These are phyloP conservation scores for Elongisporangium senticosum DNA, from an alignment of 352 stramenopile genomes.

Conservation along the genomic window DNA sequence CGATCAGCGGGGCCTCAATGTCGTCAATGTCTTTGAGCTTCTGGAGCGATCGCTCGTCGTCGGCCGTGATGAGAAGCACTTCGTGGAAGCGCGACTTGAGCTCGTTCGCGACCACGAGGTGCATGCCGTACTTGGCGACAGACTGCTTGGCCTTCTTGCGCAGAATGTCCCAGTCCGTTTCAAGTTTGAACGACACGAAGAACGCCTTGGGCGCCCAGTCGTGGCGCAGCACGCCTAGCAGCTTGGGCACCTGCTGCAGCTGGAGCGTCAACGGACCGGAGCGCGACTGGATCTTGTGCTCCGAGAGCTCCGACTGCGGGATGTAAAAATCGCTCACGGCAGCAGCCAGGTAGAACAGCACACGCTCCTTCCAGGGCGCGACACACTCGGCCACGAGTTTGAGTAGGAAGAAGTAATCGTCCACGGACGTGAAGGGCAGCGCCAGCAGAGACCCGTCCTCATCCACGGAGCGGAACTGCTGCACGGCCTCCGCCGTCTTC, in stretches of 20 bases:
- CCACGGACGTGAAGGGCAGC: slow-evolving; percentile 92
- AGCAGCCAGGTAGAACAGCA: slow-evolving; percentile 94
- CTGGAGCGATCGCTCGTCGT: slow-evolving; percentile 44
- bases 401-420: slow-evolving; percentile 96
- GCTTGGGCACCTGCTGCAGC: slow-evolving; percentile 94
- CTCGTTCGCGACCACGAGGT: slow-evolving; percentile 97
- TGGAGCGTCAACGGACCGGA: slow-evolving; percentile 69
- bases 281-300: slow-evolving; percentile 98
- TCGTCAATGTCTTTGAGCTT: slow-evolving; percentile 54
- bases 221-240: slow-evolving; percentile 87
- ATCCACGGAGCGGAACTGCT: slow-evolving; percentile 33
- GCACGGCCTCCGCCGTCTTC: slow-evolving; percentile 42
- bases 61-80: slow-evolving; percentile 70
- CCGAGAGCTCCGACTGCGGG: slow-evolving; percentile 73
- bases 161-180: slow-evolving; percentile 95
- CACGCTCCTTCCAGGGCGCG: slow-evolving; percentile 48
- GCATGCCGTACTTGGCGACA: slow-evolving; percentile 93
- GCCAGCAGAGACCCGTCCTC: slow-evolving; percentile 63
- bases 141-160: slow-evolving; percentile 89
- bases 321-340: slow-evolving; percentile 99
- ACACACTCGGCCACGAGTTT: slow-evolving; percentile 69
- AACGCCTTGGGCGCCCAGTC: slow-evolving; percentile 94
- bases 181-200: slow-evolving; percentile 98
- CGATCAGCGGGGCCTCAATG: slow-evolving; percentile 58
- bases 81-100: slow-evolving; percentile 92